Evolutionary conservation across 1,139 yeast species (phyloP).

Genomic region (Debaryomycetaceae sp.): DNA sequence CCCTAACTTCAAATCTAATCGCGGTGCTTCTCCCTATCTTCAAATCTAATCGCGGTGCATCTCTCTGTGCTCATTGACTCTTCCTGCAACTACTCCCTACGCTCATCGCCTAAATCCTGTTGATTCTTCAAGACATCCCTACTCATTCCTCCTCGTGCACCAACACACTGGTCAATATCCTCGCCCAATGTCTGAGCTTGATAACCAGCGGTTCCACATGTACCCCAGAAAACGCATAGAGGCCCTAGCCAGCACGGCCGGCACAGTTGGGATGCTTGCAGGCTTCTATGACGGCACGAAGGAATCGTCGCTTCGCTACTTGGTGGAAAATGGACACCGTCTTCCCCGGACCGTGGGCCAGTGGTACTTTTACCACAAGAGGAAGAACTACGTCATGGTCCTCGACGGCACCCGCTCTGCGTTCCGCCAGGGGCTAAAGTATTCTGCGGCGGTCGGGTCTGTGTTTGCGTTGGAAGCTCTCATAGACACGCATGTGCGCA

Average conservation of each 20-base stretch:
- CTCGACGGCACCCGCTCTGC: conserved; percentile 42
- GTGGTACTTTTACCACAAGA: conserved; percentile 83
- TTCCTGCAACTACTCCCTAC: no score
- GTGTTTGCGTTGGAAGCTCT: conserved; percentile 55
- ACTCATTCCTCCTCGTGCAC: no score
- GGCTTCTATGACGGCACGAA: conserved; percentile 60
- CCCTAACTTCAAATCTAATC: no score
- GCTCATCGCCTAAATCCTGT: no score
- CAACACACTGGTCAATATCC: no score
- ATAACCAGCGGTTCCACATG: conserved; percentile 33
- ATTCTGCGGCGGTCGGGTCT: conserved; percentile 35
- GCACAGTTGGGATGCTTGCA: conserved; percentile 45
- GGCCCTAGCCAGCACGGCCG: conserved; percentile 26
- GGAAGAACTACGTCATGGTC: conserved; percentile 69
- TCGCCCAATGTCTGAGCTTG: no score
- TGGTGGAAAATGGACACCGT: conserved; percentile 77
- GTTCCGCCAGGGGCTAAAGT: conserved; percentile 30
- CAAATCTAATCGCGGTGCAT: no score
- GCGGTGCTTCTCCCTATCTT: no score
- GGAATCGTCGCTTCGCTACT: conserved; percentile 44
- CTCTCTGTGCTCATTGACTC: no score
- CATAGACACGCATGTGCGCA: conserved; percentile 39
- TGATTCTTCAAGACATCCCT: no score
- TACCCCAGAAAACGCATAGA: conserved; percentile 25
- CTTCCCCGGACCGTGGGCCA: conserved; percentile 72